A percentile compares a stretch with the other conserved stretches of the same genome.
phyloP scores from a whole-genome alignment of 257 asterid species.

The Nicotiana noctiflora region DNA sequence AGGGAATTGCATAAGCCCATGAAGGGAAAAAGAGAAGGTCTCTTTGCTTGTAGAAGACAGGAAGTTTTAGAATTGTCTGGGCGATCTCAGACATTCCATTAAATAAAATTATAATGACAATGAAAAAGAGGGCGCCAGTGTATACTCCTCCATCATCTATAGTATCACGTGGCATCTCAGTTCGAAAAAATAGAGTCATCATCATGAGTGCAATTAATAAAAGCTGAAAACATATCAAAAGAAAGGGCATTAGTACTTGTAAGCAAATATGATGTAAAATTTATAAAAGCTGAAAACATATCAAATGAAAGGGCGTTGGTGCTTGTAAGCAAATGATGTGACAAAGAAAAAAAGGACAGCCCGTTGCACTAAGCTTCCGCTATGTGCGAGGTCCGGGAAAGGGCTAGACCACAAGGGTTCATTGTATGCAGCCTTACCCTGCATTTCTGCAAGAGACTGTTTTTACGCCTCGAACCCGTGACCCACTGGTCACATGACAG shows the following conservation, averaged over 20 bases:
- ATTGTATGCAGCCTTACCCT: too few relatives aligned
- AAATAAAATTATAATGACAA: constrained; percentile 39
- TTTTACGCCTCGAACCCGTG: too few relatives aligned
- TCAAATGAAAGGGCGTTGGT: neutral
- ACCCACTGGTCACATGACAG: too few relatives aligned
- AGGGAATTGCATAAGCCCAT: constrained; percentile 57
- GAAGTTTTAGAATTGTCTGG: constrained; percentile 53
- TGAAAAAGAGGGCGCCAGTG: constrained; percentile 44
- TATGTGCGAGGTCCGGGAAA: too few relatives aligned
- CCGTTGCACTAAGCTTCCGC: too few relatives aligned
- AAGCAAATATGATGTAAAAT: neutral
- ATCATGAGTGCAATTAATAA: constrained; percentile 25
- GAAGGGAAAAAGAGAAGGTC: constrained; percentile 50
- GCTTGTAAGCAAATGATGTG: neutral
- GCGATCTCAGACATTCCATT: constrained; percentile 53
- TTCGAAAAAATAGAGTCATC: constrained; percentile 56
- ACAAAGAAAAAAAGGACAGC: neutral
- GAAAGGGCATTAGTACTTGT: neutral
- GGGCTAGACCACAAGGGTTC: too few relatives aligned
- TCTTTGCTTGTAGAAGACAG: constrained; percentile 62
- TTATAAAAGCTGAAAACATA: constrained; percentile 30
- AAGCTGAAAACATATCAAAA: constrained; percentile 29
- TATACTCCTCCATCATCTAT: constrained; percentile 41
- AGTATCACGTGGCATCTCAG: constrained; percentile 31
- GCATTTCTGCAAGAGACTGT: too few relatives aligned